A percentile compares a stretch with the other conserved stretches of the same genome.
These are phyloP conservation scores for Immersiella caudata DNA, from an alignment of 495 filamentous ascomycete species.

Conservation along the genomic window DNA sequence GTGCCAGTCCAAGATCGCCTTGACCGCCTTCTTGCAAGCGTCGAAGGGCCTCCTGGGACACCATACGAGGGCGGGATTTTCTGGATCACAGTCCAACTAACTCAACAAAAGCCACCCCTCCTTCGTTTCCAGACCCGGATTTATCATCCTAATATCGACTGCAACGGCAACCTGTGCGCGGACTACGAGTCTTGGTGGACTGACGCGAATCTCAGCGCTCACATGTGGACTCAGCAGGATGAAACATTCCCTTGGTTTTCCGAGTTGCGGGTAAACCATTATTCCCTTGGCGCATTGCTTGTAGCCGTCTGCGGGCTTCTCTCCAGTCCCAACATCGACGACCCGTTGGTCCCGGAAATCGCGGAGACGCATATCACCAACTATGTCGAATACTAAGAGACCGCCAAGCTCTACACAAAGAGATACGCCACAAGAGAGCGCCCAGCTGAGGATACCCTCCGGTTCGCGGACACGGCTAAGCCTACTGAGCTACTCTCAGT, in stretches of 20 bases:
- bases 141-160: conserved; percentile 15
- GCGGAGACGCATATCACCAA: conserved; percentile 26
- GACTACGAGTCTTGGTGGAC: conserved; percentile 18
- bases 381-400: conserved; percentile 1
- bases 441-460: not conserved
- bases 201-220: conserved; percentile 6
- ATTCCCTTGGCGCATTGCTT: conserved; percentile 21
- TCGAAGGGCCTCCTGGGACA: conserved; percentile 26
- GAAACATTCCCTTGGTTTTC: not conserved
- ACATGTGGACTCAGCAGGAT: not conserved
- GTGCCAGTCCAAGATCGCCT: conserved; percentile 17
- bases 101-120: not conserved
- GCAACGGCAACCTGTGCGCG: conserved; percentile 5
- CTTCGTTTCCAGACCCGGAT: conserved; percentile 17
- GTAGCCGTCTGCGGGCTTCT: conserved; percentile 26
- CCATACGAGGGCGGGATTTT: conserved; percentile 25
- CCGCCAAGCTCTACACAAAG: conserved; percentile 12
- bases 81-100: conserved; percentile 20
- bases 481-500: not conserved
- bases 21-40: conserved; percentile 20
- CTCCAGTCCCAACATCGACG: conserved; percentile 24
- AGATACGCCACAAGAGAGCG: not conserved
- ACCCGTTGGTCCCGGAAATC: conserved; percentile 31
- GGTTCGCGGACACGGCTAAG: not conserved
- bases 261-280: not conserved